These are phyloP conservation scores for Lasiodiplodia theobromae DNA, from an alignment of 2,329 filamentous ascomycete species.

Conservation along the genomic window DNA sequence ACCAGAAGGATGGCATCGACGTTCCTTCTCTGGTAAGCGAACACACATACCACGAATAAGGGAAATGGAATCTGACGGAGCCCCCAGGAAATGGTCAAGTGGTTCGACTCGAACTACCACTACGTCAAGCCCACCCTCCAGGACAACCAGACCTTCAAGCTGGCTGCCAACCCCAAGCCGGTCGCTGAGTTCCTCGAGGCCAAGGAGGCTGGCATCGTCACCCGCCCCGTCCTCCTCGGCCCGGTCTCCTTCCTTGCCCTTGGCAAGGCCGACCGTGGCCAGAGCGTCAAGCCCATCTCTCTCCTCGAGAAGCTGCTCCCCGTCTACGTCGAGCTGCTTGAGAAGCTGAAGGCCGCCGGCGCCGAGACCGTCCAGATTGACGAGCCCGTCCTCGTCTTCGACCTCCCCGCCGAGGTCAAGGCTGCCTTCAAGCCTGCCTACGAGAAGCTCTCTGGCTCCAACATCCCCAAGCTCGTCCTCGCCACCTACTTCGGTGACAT, in stretches of 20 bases:
- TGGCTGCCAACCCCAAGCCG: slow-evolving; percentile 87
- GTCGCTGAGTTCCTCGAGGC: slow-evolving; percentile 94
- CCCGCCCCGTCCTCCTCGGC: slow-evolving; percentile 92
- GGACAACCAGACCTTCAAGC: slow-evolving; percentile 95
- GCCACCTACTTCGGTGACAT: slow-evolving; percentile 99
- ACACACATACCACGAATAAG: slow-evolving; percentile 1
- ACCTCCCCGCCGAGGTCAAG: slow-evolving; percentile 89
- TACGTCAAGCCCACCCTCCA: slow-evolving; percentile 99
- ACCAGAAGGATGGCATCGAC: slow-evolving; percentile 93
- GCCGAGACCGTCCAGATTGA: slow-evolving; percentile 98
- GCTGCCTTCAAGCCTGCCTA: slow-evolving; percentile 97
- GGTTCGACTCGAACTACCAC: slow-evolving; percentile 99
- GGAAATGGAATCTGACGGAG: slow-evolving; percentile 38
- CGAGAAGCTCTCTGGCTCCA: slow-evolving; percentile 82
- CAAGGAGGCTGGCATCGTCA: slow-evolving; percentile 93
- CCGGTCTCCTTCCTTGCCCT: slow-evolving; percentile 98
- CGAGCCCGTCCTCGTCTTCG: slow-evolving; percentile 95
- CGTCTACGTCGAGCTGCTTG: slow-evolving; percentile 90
- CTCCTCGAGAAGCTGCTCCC: slow-evolving; percentile 93
- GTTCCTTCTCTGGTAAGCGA: slow-evolving; percentile 76
- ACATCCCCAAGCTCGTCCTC: slow-evolving; percentile 86
- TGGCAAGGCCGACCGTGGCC: slow-evolving; percentile 96
- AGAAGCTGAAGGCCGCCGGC: slow-evolving; percentile 93
- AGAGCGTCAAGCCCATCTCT: slow-evolving; percentile 90
- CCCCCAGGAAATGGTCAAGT: slow-evolving; percentile 94